Base-by-base conservation (phyloP, 1,139 yeast species). In the Suhomyces yuchorum region DNA sequence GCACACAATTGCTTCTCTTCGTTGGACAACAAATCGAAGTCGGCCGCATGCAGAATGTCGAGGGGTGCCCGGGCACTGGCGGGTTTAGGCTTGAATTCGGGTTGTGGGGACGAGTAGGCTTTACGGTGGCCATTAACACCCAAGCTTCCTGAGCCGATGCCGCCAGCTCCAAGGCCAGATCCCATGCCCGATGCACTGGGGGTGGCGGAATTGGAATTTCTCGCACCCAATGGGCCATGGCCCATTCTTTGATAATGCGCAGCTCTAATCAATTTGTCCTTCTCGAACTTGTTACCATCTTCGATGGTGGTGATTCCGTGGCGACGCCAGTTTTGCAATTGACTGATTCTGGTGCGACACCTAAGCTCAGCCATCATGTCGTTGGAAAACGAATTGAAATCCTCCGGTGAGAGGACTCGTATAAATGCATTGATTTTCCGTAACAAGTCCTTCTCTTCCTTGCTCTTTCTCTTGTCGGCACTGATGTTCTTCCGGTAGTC, bases 321-420 rank as follows among this genome's bases (percentile, higher is more conserved):
- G 41, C 85, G 79, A 52, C 99, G 80, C 91, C 97, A 95, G 59
- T 86, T 93, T 65, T 93, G 99, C 37, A 95, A 71, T 68, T 91
- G 97, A 46, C 87, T 87, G 47, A 93, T 91, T 52, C 96, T 78
- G 35, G 85, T 79, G 47, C 98, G 78, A 58, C 90, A 85, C 58
- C 82, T 84, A 46, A 90, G 76, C 66, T 93, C 99, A 5, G 84
- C 81, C 47, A 90, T 62, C 52, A 91, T 78, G 61, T 88, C 96
- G 37, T 77, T 81, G 2, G 85, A 70, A 60, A 93, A 90, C 12
- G 77, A 78, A 42, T 82, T 85, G 66, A 86, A 93, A 68, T 93
- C 99, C 32, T 78, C 77, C 2, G 91, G 85, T 0, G 91, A 83
- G 81, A 93, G 80, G 11, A 92, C 68, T 47, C 96, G 77, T 3